These are phyloP conservation scores for Alternaria sp. DNA, from an alignment of 2,329 filamentous ascomycete species.

Conservation along the genomic window DNA sequence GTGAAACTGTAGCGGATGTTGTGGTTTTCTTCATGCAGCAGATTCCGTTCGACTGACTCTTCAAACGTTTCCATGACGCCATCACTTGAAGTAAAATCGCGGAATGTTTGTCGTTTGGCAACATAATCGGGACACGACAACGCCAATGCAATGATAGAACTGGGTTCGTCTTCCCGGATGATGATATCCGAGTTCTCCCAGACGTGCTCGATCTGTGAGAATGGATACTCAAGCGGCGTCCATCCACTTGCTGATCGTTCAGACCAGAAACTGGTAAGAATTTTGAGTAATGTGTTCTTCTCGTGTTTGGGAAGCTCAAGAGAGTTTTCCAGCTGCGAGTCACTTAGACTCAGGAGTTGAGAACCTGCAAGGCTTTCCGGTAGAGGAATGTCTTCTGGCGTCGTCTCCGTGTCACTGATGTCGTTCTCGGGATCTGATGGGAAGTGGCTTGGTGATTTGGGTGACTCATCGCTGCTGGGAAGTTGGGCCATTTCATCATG, in stretches of 20 bases:
- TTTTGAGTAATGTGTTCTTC: constrained; percentile 90
- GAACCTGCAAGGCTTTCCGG: constrained; percentile 66
- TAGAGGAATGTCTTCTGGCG: constrained; percentile 70
- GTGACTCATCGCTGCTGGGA: constrained; percentile 33
- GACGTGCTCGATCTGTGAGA: constrained; percentile 83
- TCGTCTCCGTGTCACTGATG: constrained; percentile 73
- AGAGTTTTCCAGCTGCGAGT: constrained; percentile 64
- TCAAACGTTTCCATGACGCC: constrained; percentile 54
- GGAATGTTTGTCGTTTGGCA: constrained; percentile 74
- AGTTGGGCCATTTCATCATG: constrained; percentile 19
- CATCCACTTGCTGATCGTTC: constrained; percentile 96
- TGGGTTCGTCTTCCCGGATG: constrained; percentile 95
- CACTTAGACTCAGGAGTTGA: constrained; percentile 58
- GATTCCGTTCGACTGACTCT: constrained; percentile 80
- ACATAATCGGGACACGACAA: constrained; percentile 87
- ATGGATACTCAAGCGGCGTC: constrained; percentile 89
- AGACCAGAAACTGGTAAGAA: constrained; percentile 97
- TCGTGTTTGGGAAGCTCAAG: constrained; percentile 89
- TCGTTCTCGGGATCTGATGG: constrained; percentile 61
- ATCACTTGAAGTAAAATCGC: constrained; percentile 41
- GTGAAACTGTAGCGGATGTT: constrained; percentile 96
- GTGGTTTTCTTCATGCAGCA: constrained; percentile 83
- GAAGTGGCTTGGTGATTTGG: constrained; percentile 38
- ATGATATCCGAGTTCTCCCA: constrained; percentile 98
- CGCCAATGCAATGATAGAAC: constrained; percentile 92